Evolutionary conservation across 1,284 basidiomycete genomes (phyloP).

Genomic region (Austropuccinia psidii): DNA sequence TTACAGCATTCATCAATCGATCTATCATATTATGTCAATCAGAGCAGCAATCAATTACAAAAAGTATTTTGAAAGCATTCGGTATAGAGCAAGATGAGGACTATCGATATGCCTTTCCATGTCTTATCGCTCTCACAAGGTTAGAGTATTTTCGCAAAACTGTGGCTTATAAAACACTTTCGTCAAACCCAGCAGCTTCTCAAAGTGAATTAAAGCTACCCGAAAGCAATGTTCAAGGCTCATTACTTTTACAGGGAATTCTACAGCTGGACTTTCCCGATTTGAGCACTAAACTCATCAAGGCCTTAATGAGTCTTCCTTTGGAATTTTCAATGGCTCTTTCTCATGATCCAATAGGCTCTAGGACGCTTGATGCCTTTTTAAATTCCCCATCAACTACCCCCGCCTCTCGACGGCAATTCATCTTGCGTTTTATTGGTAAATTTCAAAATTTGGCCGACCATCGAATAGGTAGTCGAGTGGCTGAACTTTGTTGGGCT

Average conservation of each 20-base stretch:
- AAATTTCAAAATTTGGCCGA: slow-evolving; percentile 69
- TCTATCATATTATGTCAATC: slow-evolving; percentile 43
- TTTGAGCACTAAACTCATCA: slow-evolving; percentile 60
- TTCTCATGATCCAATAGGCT: slow-evolving; percentile 64
- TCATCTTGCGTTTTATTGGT: slow-evolving; percentile 66
- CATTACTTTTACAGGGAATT: slow-evolving; percentile 71
- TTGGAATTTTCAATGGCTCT: slow-evolving; percentile 52
- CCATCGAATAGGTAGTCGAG: slow-evolving; percentile 76
- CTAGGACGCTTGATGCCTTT: slow-evolving; percentile 70
- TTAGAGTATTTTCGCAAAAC: slow-evolving; percentile 35
- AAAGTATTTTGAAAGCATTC: slow-evolving; percentile 21
- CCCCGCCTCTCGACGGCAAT: slow-evolving; percentile 60
- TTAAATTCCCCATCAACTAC: slow-evolving; percentile 63
- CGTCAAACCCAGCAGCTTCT: not conserved
- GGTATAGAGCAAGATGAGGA: slow-evolving; percentile 16
- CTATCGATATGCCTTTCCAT: slow-evolving; percentile 21
- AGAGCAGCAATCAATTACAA: slow-evolving; percentile 8
- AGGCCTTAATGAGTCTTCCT: slow-evolving; percentile 48
- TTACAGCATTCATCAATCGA: slow-evolving; percentile 66
- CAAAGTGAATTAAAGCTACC: slow-evolving; percentile 47
- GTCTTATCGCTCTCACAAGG: slow-evolving; percentile 26
- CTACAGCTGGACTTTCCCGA: slow-evolving; percentile 61
- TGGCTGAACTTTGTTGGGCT: slow-evolving; percentile 78
- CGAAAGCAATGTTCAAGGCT: slow-evolving; percentile 72
- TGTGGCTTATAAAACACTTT: slow-evolving; percentile 1